Percentiles rank a stretch among this genome's conserved stretches.
These are phyloP conservation scores for Phytophthora pseudosyringae DNA, from an alignment of 352 stramenopile genomes.

Conservation along the genomic window DNA sequence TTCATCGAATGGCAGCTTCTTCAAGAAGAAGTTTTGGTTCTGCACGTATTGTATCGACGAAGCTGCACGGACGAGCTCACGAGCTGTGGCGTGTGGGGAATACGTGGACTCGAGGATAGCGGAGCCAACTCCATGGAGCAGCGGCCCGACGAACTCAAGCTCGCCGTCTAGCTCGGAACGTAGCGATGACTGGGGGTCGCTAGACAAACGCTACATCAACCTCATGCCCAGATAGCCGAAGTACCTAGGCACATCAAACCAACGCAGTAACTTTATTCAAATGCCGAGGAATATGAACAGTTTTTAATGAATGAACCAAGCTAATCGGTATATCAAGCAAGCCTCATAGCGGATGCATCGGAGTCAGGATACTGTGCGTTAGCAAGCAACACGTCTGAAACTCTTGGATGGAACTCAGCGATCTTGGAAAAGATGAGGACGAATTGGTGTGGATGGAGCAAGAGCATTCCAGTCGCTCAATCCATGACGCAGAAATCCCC, in stretches of 20 bases:
- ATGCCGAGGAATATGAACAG: no score
- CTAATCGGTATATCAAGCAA: neutral
- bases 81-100: constrained; percentile 32
- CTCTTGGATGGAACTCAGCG: no score
- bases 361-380: no score
- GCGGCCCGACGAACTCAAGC: constrained; percentile 17
- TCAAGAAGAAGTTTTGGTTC: constrained; percentile 40
- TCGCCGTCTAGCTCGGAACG: constrained; percentile 25
- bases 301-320: neutral
- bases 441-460: no score
- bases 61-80: constrained; percentile 22
- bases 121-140: constrained; percentile 27
- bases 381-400: no score
- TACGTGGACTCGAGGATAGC: constrained; percentile 15
- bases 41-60: constrained; percentile 35
- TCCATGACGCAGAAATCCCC: no score
- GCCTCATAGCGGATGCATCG: no score
- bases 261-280: constrained; percentile 2
- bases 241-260: neutral
- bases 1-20: constrained; percentile 13
- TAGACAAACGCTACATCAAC: constrained; percentile 33
- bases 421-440: no score
- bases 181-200: constrained; percentile 23
- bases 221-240: constrained; percentile 21
- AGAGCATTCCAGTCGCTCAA: no score